Evolutionary conservation across 805 yeast genomes (phyloP), one percentile per base, ranked within the genome.

Genomic region (Candida ponderosae): DNA sequence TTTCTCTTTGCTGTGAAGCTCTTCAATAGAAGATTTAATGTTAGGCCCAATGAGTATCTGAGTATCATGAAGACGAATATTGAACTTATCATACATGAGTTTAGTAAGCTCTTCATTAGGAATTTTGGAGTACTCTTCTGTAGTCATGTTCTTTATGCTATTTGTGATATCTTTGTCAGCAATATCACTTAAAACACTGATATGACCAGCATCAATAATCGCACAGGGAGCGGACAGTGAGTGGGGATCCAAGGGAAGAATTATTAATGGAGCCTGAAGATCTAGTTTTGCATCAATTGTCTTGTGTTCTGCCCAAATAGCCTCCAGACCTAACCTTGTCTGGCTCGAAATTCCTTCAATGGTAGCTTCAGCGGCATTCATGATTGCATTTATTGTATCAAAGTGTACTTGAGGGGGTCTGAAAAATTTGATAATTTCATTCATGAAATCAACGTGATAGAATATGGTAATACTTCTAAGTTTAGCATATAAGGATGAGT

Each of bases 331-430:
- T 43, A 93, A 71, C 50, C 96, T 68, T 0, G 97, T 93, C 54
- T 88, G 96, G 19, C 79, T 68, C 0, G 97, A 80, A 44, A 93
- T 66, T 2, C 94, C 97, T 51, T 88, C 96, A 40, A 93, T 82
- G 0, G 96, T 89, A 0, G 89, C 85, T 43, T 89, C 96, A 0
- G 99, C 98, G 1, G 96, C 97, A 57, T 76, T 81, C 76, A 93
- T 76, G 19, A 94, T 75, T 9, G 93, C 93, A 28, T 88, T 90
- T 18, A 93, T 77, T 0, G 97, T 88, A 51, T 89, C 95, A 39
- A 79, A 66, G 48, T 89, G 95, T 20, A 77, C 77, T 41, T 77
- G 78, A 17, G 96, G 96, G 2, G 97, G 96, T 34, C 73, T 78
- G 66, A 93, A 93, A 51, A 94, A 90, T 40, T 57, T 62, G 14